Conservation (phyloP, 169 alveolate species). For the Eimeria falciformis region DNA sequence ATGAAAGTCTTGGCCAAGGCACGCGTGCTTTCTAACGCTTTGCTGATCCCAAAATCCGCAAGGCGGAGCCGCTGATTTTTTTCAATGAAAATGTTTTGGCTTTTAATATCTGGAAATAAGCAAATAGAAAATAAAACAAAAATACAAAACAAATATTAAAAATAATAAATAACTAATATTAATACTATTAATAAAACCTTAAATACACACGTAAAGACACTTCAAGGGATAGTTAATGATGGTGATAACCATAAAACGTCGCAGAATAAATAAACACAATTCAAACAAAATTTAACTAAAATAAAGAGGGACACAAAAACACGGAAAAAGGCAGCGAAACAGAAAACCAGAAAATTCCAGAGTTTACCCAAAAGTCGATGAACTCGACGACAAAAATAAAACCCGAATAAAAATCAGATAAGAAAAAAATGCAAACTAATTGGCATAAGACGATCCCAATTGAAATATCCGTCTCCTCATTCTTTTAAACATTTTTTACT, state of each 20-base stretch:
- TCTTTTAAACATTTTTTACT: too few species aligned
- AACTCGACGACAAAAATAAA: too few species aligned
- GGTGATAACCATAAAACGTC: too few species aligned
- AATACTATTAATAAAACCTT: too few species aligned
- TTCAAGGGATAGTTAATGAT: too few species aligned
- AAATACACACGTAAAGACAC: too few species aligned
- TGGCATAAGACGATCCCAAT: too few species aligned
- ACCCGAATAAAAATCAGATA: too few species aligned
- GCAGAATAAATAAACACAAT: background rate
- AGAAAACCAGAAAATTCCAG: background rate
- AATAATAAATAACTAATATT: background rate
- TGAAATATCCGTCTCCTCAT: too few species aligned
- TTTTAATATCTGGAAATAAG: conserved; percentile 85
- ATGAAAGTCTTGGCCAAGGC: conserved; percentile 97
- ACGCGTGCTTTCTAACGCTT: conserved; percentile 94
- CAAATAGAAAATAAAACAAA: background rate
- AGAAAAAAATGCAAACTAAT: too few species aligned
- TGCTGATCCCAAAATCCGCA: conserved; percentile 96
- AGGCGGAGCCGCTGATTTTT: conserved; percentile 90
- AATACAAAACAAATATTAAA: background rate
- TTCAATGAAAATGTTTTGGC: conserved; percentile 93
- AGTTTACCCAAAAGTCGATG: too few species aligned
- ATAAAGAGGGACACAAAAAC: background rate
- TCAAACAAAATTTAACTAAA: background rate
- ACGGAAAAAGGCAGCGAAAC: background rate